phyloP scores from a whole-genome alignment of 1,139 yeast genomes.

The Blastobotrys ciferrii region DNA sequence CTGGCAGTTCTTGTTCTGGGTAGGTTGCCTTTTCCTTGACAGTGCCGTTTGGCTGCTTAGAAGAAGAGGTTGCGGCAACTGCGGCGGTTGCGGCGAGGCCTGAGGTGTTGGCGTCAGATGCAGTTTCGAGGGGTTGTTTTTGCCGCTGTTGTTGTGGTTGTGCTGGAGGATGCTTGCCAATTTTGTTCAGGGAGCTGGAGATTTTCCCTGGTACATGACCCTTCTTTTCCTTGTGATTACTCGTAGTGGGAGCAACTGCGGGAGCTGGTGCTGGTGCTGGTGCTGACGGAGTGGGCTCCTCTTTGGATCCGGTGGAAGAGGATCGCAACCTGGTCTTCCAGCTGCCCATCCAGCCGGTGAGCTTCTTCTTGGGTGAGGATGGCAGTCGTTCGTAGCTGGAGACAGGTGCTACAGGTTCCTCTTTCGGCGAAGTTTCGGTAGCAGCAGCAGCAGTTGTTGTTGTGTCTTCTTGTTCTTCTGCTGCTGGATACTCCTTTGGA shows the following conservation, averaged over 20 bases:
- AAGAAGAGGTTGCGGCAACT: slow-evolving; percentile 8
- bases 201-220: slow-evolving; percentile 4
- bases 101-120: slow-evolving; percentile 1
- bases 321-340: slow-evolving; percentile 1
- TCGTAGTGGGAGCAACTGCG: neutral
- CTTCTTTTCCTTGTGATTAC: neutral
- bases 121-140: slow-evolving; percentile 3
- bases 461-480: slow-evolving; percentile 2
- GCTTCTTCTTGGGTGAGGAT: slow-evolving; percentile 1
- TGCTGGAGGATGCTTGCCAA: slow-evolving; percentile 11
- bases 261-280: neutral
- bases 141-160: neutral
- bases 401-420: neutral
- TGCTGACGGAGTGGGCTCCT: slow-evolving; percentile 2
- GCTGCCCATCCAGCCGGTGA: slow-evolving; percentile 4
- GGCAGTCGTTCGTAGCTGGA: neutral
- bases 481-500: neutral
- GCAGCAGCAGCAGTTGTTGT: slow-evolving; percentile 9
- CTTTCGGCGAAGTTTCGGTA: no score
- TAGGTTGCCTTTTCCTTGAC: slow-evolving; percentile 30
- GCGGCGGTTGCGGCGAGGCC: slow-evolving; percentile 13
- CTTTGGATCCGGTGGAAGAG: slow-evolving; percentile 2
- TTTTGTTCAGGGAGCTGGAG: slow-evolving; percentile 5
- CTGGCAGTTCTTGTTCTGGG: slow-evolving; percentile 25
- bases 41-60: slow-evolving; percentile 10